These are phyloP conservation scores for Vaccinium vitisidaea DNA, from an alignment of 148 eudicot genomes.

Conservation along the genomic window DNA sequence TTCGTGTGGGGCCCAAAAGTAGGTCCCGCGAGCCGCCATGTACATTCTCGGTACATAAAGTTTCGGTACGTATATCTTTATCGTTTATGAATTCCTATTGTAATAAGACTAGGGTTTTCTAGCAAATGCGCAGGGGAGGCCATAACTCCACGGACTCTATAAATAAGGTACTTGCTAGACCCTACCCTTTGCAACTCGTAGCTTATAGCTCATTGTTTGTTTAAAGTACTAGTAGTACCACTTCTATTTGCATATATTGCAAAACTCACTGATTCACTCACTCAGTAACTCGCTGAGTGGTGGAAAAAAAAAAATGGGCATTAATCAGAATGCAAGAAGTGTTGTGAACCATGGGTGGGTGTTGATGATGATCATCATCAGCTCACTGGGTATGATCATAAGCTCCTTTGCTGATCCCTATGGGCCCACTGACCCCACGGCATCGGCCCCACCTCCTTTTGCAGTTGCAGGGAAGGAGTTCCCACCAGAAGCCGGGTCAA, in stretches of 20 bases:
- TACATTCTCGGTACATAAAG: too few relatives aligned
- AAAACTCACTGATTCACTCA: neutral
- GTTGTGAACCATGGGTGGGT: neutral
- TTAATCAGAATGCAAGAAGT: too few relatives aligned
- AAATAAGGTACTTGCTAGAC: neutral
- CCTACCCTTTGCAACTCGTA: neutral
- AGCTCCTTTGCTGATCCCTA: neutral
- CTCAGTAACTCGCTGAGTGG: neutral
- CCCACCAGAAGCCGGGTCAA: neutral
- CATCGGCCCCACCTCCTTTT: slow-evolving; percentile 1
- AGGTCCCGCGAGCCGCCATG: too few relatives aligned
- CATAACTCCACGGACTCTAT: neutral
- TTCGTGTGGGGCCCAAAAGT: too few relatives aligned
- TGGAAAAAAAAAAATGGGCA: too few relatives aligned
- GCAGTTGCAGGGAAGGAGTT: slow-evolving; percentile 9
- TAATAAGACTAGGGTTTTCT: too few relatives aligned
- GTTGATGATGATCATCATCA: neutral
- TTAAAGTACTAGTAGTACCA: neutral
- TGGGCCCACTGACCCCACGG: neutral
- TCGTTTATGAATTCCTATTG: too few relatives aligned
- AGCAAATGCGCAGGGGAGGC: too few relatives aligned
- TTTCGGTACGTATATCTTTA: too few relatives aligned
- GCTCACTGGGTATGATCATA: neutral
- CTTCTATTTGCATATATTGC: neutral
- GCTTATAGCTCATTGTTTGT: neutral